Evolutionary conservation across 176 grass and related monocot species (phyloP).

Genomic region (Ananas comosus): DNA sequence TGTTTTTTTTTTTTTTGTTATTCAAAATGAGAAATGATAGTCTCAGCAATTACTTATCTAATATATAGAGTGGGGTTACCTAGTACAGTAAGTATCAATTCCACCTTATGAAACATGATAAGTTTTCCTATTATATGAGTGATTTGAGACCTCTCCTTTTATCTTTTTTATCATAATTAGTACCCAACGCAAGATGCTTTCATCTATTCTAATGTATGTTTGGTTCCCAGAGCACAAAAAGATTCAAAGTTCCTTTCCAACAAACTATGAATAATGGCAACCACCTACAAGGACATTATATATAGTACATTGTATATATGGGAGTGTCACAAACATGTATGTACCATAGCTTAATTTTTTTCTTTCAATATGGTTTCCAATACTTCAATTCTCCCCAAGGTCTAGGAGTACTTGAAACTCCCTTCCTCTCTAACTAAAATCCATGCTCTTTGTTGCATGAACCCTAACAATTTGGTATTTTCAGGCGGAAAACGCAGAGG

Average conservation of each 20-base stretch:
- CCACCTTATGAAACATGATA: neutral
- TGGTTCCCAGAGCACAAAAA: neutral
- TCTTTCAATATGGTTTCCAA: constrained; percentile 20
- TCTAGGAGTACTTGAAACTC: neutral
- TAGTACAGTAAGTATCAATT: too few species aligned
- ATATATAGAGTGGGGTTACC: too few species aligned
- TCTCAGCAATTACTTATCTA: too few species aligned
- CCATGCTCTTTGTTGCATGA: neutral
- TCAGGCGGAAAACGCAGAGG: constrained; percentile 27
- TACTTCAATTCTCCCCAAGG: constrained; percentile 42
- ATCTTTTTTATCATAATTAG: neutral
- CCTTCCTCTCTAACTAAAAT: neutral
- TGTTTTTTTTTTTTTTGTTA: too few species aligned
- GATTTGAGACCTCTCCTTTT: neutral
- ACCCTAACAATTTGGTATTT: neutral
- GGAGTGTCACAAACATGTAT: neutral
- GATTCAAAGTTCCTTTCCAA: constrained; percentile 12
- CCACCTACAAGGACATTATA: constrained; percentile 11
- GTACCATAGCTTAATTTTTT: neutral
- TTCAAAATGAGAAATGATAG: too few species aligned
- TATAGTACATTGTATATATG: neutral
- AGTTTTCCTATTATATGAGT: neutral
- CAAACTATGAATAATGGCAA: constrained; percentile 2
- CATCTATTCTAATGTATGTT: neutral
- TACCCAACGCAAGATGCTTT: neutral